Evolutionary conservation across 2,329 filamentous ascomycete genomes (phyloP), one percentile per base, ranked within the genome.

Genomic region (Xylariaceae sp.): DNA sequence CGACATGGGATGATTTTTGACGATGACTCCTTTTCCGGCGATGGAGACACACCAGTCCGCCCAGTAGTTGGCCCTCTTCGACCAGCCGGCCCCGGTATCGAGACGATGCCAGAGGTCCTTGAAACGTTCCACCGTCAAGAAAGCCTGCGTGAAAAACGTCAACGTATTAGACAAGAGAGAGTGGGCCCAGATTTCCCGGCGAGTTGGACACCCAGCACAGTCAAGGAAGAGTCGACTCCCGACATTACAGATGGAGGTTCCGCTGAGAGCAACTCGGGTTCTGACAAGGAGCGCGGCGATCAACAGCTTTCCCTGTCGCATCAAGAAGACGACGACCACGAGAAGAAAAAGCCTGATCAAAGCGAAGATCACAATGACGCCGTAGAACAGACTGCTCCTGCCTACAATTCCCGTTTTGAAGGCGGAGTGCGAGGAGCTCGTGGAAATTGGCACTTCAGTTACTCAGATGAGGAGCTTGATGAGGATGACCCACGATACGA

Each of bases 401-500:
- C 43, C 16, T 23, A 7, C 28, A 12, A 31, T 6, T 12, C 28
- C 12, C 12, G 28, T 31, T 12, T 12, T 6, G 16, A 45, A 21
- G 54, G 6, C 7, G 36, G 8, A 41, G 33, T 6, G 8, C 36
- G 36, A 17, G 16, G 19, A 14, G 16, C 16, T 17, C 19, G 8
- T n/a, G 43, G 33, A 17, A 17, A 33, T 11, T 6, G 26, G 8
- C 7, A 12, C 3, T 29, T 21, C 26, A 37, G 34, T 17, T 51
- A 36, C n/a, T 17, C 9, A 1, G 48, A 53, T 31, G 26, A 41
- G 12, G 17, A 4, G 6, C 44, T 39, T 24, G 50, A 58, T 17
- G 26, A 36, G 1, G 28, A 29, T 5, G 55, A 58, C 23, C 54
- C 48, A 4, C 41, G 37, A 6, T 57, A 29, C 19, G 43, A 57